Conservation (phyloP, 352 stramenopile genomes). For the Globisporangium nagaii region DNA sequence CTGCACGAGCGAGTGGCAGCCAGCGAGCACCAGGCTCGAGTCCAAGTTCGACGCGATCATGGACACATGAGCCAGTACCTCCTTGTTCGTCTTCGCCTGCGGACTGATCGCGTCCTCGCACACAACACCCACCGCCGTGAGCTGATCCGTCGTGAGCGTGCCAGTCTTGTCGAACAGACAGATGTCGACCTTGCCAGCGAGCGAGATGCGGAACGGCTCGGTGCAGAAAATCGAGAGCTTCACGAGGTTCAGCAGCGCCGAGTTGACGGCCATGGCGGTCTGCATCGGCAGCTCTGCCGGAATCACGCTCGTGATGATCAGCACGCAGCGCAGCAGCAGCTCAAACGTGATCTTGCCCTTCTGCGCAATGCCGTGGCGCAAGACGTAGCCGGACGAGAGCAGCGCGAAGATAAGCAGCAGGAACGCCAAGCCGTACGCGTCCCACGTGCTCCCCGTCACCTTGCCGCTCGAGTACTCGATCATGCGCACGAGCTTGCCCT, state of each 20-base stretch:
- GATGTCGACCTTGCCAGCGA: conserved; percentile 95
- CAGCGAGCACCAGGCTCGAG: conserved; percentile 71
- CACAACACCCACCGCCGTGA: conserved; percentile 91
- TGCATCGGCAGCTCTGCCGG: conserved; percentile 98
- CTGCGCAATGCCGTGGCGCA: conserved; percentile 84
- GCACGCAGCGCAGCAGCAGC: conserved; percentile 95
- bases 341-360: conserved; percentile 94
- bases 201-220: conserved; percentile 97
- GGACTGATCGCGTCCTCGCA: conserved; percentile 56
- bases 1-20: conserved; percentile 97
- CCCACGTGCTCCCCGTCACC: conserved; percentile 91
- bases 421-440: conserved; percentile 95
- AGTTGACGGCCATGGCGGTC: conserved; percentile 96
- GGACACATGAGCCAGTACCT: conserved; percentile 58
- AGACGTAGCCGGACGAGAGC: conserved; percentile 91
- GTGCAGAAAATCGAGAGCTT: conserved; percentile 98
- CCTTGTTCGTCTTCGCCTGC: conserved; percentile 28
- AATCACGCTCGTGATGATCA: conserved; percentile 99
- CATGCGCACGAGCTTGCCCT: conserved; percentile 97
- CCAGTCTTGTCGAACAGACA: conserved; percentile 99
- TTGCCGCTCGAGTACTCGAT: conserved; percentile 98
- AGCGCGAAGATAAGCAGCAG: conserved; percentile 97
- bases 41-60: conserved; percentile 85
- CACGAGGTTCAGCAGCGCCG: conserved; percentile 91
- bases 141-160: conserved; percentile 96